Base-by-base conservation (phyloP, 192 early-diverging fungal genomes). In the Linnemannia elongata region DNA sequence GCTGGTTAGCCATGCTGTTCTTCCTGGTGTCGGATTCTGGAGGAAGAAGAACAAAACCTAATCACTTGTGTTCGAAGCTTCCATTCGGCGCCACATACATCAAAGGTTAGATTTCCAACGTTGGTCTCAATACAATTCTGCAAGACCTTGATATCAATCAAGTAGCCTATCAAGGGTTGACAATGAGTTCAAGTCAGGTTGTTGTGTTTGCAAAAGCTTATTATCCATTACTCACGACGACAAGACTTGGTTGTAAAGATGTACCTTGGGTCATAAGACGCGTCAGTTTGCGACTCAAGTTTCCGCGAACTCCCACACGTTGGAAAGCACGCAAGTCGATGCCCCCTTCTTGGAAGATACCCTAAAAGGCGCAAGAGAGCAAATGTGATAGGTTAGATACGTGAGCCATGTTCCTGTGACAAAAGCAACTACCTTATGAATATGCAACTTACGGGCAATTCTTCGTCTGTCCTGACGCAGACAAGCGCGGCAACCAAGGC, bases 81-180 rank as follows among this genome's bases (percentile, higher is more conserved):
- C n/a, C 24, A 18, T 55, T 4, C 6, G 39, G 54, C n/a, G 38
- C 35, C 5, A 69, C 81, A 79, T 82, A 93, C 93, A 63, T 93
- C 92, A 76, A 93, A 94, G 12, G 93, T 93, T 39, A 94, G 70
- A 72, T 95, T 93, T 1, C 94, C 95, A 22, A 97, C 92, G 82
- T 97, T 97, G 36, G 77, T 88, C 33, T 90, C 79, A 12, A 96
- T 94, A 88, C 94, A 95, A 24, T 95, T 91, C 80, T 96, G 90
- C 20, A 96, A 85, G 4, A 97, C 96, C 42, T 93, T 91, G 54
- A 96, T 92, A 80, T 97, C 95, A 84, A 96, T 88, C 12, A 96
- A 75, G 76, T 95, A 94, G 13, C 94, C 94, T 92, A 85, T 45
- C 44, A 12, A 52, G 5, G 17, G 18, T 52, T 18, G 49, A 22